Conservation (phyloP, 2,329 filamentous ascomycete species). For the Aschersonia sp. region DNA sequence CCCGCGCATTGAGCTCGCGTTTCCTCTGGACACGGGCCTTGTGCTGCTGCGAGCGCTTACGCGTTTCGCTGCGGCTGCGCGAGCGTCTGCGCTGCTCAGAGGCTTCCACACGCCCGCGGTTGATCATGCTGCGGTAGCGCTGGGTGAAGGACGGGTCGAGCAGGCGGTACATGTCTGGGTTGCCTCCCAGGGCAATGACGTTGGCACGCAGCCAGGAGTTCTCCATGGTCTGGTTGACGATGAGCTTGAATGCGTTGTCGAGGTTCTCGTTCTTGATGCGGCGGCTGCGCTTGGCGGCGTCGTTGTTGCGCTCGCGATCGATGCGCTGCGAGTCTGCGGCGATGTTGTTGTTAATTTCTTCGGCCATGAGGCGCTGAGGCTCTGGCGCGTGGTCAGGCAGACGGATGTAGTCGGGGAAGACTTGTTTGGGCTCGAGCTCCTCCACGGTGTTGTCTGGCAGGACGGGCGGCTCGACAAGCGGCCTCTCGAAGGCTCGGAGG, state of each 20-base stretch:
- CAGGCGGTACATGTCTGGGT: slow-evolving; percentile 1
- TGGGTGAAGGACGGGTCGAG: not conserved
- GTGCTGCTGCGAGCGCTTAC: slow-evolving; percentile 1
- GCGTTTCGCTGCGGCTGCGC: not conserved
- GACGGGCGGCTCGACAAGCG: slow-evolving; percentile 9
- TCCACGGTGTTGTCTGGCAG: slow-evolving; percentile 12
- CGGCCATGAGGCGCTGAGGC: slow-evolving; percentile 2
- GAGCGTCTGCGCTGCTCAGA: slow-evolving; percentile 3
- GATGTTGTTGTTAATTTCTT: slow-evolving; percentile 13
- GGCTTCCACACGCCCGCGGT: not conserved
- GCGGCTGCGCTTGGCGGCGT: slow-evolving; percentile 21
- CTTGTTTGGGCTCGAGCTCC: slow-evolving; percentile 13
- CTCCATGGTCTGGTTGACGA: slow-evolving; percentile 5
- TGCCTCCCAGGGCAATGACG: slow-evolving; percentile 2
- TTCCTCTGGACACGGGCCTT: slow-evolving; percentile 3
- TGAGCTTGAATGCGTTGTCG: slow-evolving; percentile 1
- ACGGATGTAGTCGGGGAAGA: slow-evolving; percentile 7
- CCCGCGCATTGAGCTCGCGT: slow-evolving; percentile 2
- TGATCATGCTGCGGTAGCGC: not conserved
- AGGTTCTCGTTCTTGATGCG: slow-evolving; percentile 7
- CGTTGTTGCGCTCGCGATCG: slow-evolving; percentile 21
- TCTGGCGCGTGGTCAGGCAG: slow-evolving; percentile 4
- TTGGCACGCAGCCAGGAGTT: slow-evolving; percentile 4
- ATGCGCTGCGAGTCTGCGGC: slow-evolving; percentile 10
- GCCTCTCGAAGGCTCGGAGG: not conserved